Evolutionary conservation across 2,329 filamentous ascomycete species (phyloP).

Genomic region (Cadophora gregata): DNA sequence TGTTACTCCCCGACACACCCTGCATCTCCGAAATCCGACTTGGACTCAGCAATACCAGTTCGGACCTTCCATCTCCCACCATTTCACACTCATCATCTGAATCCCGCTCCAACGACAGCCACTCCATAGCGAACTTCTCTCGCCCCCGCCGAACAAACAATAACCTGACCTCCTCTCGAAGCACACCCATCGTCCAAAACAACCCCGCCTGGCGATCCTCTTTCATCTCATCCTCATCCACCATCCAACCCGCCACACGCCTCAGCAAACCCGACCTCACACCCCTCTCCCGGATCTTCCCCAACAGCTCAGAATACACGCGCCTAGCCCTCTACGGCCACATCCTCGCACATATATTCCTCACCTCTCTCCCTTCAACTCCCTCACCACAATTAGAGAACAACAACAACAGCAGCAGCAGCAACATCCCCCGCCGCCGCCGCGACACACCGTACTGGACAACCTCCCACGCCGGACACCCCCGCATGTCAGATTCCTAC

Average conservation of each 20-base stretch:
- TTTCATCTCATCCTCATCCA: conserved; percentile 11
- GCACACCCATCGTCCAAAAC: conserved; percentile 3
- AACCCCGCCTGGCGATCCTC: not conserved
- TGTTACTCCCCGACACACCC: conserved; percentile 31
- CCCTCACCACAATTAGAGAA: not conserved
- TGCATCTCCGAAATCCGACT: conserved; percentile 35
- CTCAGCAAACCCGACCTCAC: conserved; percentile 28
- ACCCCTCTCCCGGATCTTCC: conserved; percentile 39
- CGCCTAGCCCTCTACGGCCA: conserved; percentile 40
- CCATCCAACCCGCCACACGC: conserved; percentile 9
- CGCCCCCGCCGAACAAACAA: not conserved
- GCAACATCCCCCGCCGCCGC: not conserved
- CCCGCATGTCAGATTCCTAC: not conserved
- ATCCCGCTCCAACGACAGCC: not conserved
- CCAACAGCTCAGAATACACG: conserved; percentile 31
- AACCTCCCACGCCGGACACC: conserved; percentile 25
- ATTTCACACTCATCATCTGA: not conserved
- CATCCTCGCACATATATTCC: conserved; percentile 37
- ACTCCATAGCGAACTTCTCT: not conserved
- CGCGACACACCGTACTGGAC: conserved; percentile 26
- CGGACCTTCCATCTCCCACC: not conserved
- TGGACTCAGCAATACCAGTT: not conserved
- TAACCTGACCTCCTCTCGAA: conserved; percentile 1
- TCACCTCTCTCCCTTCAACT: conserved; percentile 24
- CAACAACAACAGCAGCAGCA: not conserved